These are phyloP conservation scores for Exserohilum turcica DNA, from an alignment of 2,329 filamentous ascomycete genomes.

Conservation along the genomic window DNA sequence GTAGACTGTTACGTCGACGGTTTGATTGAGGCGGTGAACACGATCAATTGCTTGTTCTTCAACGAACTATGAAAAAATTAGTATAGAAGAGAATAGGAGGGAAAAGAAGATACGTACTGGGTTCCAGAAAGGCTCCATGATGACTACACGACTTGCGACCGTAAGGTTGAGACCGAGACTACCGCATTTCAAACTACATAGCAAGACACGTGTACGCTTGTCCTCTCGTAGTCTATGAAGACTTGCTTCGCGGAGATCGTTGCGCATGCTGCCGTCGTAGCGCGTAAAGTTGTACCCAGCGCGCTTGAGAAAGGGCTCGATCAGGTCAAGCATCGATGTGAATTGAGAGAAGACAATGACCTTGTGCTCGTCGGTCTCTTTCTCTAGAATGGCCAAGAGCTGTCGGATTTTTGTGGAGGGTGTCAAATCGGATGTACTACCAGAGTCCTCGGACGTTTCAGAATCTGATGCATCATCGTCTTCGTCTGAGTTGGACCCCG, in stretches of 20 bases:
- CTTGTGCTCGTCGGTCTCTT: slow-evolving; percentile 82
- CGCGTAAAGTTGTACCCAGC: slow-evolving; percentile 79
- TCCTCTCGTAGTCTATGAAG: slow-evolving; percentile 77
- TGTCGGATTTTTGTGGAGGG: slow-evolving; percentile 91
- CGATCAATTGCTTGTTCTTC: slow-evolving; percentile 99
- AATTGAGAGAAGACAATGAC: slow-evolving; percentile 99
- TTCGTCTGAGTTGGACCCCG: slow-evolving; percentile 39
- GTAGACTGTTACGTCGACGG: slow-evolving; percentile 91
- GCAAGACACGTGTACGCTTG: slow-evolving; percentile 74
- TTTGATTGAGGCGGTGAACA: slow-evolving; percentile 97
- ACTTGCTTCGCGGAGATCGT: slow-evolving; percentile 87
- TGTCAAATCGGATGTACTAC: slow-evolving; percentile 56
- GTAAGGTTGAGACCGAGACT: slow-evolving; percentile 93
- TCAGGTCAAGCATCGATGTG: slow-evolving; percentile 95
- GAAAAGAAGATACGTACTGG: slow-evolving; percentile 61
- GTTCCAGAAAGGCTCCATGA: slow-evolving; percentile 98
- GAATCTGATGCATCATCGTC: slow-evolving; percentile 46
- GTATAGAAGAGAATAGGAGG: background rate
- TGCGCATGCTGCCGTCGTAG: slow-evolving; percentile 95
- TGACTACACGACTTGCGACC: slow-evolving; percentile 88
- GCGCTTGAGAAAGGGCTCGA: slow-evolving; percentile 84
- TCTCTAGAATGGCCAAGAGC: slow-evolving; percentile 77
- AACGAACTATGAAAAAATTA: slow-evolving; percentile 67
- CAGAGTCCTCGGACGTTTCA: slow-evolving; percentile 50
- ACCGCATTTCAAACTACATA: slow-evolving; percentile 94